Base-by-base conservation (phyloP, 371 early-diverging fungal genomes). In the Mortierella sp. region DNA sequence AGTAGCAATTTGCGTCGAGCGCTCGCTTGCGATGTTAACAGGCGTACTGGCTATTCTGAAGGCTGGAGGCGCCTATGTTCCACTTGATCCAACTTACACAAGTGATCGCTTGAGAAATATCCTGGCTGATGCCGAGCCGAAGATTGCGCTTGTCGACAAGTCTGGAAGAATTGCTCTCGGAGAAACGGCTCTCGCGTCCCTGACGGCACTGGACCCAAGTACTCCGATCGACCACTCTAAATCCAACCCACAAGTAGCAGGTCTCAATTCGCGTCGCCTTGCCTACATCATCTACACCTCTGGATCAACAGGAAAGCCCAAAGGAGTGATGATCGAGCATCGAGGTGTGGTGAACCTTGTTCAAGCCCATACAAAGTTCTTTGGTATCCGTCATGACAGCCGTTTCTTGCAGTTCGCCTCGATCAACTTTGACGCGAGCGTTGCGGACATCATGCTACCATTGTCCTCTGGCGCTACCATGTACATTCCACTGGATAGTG, bases 291-390 rank as follows among this genome's bases (percentile, higher is more conserved):
- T 41, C 6, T 41, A 41, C 41, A 41, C 41, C 17, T 41, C 41
- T 41, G 41, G 41, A 6, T 41, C 41, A 9, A 41, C 41, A 41
- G 41, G 41, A 3, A 41, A 41, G 54, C 84, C 86, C 19, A 85
- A 85, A 58, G 86, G 83, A 19, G 82, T 82, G 17, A 62, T 81
- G 37, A 49, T 80, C n/a, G 27, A 50, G 29, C 50, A 55, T n/a
- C 12, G 22, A 14, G 49, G 49, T 21, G 39, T 48, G 2, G 21
- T 57, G 16, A 57, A 57, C 58, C 43, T 43, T 5, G 48, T 29
- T 16, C 6, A 17, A 17, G 19, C 44, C n/a, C 34, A 45, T 2
- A 14, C 47, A 17, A 29, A 19, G n/a, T 10, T 29, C 37, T 46
- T 27, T 12, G n/a, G n/a, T 29, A 34, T 34, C 34, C n/a, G 46